Evolutionary conservation across 306 rosid species (phyloP).

Genomic region (Vicia villosa): DNA sequence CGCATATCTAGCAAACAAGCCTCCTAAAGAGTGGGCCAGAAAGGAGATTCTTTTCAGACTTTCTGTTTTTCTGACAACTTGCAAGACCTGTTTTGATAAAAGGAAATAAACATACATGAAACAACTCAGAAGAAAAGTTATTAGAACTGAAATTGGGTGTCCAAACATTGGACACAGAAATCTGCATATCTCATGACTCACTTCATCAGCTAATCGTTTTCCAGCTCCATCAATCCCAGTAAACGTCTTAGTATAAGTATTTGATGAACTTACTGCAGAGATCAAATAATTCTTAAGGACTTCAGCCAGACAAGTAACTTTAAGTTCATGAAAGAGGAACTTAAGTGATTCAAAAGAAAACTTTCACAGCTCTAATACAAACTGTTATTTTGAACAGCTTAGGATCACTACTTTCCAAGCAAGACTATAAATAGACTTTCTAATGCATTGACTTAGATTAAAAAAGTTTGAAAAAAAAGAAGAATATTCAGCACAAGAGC

Average conservation of each 20-base stretch:
- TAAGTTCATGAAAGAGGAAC: slow-evolving; percentile 31
- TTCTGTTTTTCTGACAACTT: slow-evolving; percentile 71
- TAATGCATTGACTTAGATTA: neutral
- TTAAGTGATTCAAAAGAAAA: slow-evolving; percentile 20
- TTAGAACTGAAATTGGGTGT: slow-evolving; percentile 10
- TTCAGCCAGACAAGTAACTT: slow-evolving; percentile 25
- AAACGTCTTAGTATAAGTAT: slow-evolving; percentile 81
- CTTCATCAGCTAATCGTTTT: slow-evolving; percentile 89
- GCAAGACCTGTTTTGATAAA: slow-evolving; percentile 62
- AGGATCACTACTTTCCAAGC: slow-evolving; percentile 16
- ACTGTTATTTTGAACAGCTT: slow-evolving; percentile 25
- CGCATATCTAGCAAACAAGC: slow-evolving; percentile 92
- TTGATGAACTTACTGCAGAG: slow-evolving; percentile 86
- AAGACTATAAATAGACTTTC: slow-evolving; percentile 28
- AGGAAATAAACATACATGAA: slow-evolving; percentile 39
- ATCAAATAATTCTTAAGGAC: slow-evolving; percentile 37
- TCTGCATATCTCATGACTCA: slow-evolving; percentile 48
- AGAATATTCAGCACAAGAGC: slow-evolving; percentile 23
- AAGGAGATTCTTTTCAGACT: slow-evolving; percentile 84
- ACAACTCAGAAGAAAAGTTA: slow-evolving; percentile 31
- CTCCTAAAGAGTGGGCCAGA: slow-evolving; percentile 96
- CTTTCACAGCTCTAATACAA: slow-evolving; percentile 15
- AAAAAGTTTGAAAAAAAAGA: neutral
- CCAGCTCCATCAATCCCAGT: slow-evolving; percentile 96
- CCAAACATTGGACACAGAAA: slow-evolving; percentile 31